phyloP scores from a whole-genome alignment of 768 basidiomycete species.

The Pholiota microspora region DNA sequence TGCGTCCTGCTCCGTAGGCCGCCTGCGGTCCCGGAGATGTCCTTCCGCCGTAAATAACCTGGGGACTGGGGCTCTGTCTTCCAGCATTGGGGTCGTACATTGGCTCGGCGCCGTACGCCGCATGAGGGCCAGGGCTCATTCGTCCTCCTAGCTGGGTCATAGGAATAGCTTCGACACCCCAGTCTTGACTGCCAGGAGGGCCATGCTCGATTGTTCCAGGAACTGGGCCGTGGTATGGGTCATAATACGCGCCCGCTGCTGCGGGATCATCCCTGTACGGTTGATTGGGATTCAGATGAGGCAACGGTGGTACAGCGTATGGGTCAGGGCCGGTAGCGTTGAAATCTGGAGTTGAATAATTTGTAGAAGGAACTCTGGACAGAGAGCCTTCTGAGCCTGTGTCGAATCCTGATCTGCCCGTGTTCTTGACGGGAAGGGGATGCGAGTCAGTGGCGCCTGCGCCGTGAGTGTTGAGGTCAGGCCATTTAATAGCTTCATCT shows the following conservation, averaged over 20 bases:
- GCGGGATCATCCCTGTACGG: conserved; percentile 76
- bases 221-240: conserved; percentile 79
- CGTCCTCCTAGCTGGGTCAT: conserved; percentile 64
- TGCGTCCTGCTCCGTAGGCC: conserved; percentile 38
- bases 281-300: conserved; percentile 74
- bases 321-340: conserved; percentile 52
- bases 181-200: conserved; percentile 29
- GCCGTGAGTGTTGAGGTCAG: conserved; percentile 74
- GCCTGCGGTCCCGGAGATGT: conserved; percentile 40
- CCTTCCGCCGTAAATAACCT: conserved; percentile 29
- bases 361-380: conserved; percentile 47
- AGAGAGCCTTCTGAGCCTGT: conserved; percentile 59
- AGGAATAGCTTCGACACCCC: conserved; percentile 61
- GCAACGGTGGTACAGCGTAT: conserved; percentile 81
- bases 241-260: conserved; percentile 54
- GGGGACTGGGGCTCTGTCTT: conserved; percentile 26
- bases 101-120: conserved; percentile 23
- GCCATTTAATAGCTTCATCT: conserved; percentile 92
- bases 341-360: conserved; percentile 52
- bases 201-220: conserved; percentile 61
- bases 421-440: conserved; percentile 65
- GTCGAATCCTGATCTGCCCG: conserved; percentile 74
- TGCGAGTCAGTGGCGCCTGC: conserved; percentile 43
- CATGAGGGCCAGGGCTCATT: conserved; percentile 27
- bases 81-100: neutral